A percentile compares a stretch with the other conserved stretches of the same genome.
Conservation (phyloP, 495 filamentous ascomycete genomes). For the Penicillium arizonense region DNA sequence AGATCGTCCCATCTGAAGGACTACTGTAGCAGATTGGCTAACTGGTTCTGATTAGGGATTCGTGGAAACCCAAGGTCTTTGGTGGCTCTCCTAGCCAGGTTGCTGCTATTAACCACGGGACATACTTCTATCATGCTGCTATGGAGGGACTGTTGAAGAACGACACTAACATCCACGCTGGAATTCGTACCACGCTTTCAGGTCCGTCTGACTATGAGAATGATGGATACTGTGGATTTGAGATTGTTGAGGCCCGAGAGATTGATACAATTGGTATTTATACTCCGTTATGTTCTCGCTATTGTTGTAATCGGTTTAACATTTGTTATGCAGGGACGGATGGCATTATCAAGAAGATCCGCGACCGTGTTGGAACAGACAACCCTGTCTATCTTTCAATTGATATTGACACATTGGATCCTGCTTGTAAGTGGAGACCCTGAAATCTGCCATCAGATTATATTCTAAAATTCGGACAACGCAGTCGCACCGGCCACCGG, state of each 20-base stretch:
- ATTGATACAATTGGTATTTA: slow-evolving; percentile 67
- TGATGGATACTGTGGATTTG: slow-evolving; percentile 80
- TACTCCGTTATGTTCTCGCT: background rate
- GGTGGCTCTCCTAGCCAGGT: slow-evolving; percentile 60
- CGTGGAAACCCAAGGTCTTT: slow-evolving; percentile 70
- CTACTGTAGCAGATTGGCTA: background rate
- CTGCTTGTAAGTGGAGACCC: slow-evolving; percentile 58
- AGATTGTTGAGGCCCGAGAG: slow-evolving; percentile 76
- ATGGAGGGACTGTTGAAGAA: slow-evolving; percentile 75
- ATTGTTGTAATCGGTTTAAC: too few species aligned
- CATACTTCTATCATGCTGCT: slow-evolving; percentile 71
- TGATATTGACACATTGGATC: slow-evolving; percentile 87
- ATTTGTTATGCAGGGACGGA: slow-evolving; percentile 29
- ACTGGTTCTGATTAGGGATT: slow-evolving; percentile 41
- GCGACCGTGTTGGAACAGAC: slow-evolving; percentile 66
- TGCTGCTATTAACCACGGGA: slow-evolving; percentile 82
- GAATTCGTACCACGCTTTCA: slow-evolving; percentile 75
- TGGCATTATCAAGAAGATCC: slow-evolving; percentile 74
- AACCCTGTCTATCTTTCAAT: slow-evolving; percentile 81
- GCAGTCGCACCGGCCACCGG: slow-evolving; percentile 77
- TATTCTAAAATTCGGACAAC: background rate
- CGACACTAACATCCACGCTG: slow-evolving; percentile 81
- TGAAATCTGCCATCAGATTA: background rate
- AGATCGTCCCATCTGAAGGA: background rate
- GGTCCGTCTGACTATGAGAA: slow-evolving; percentile 75